These are phyloP conservation scores for Allium sativum DNA, from an alignment of 106 monocot genomes.

Conservation along the genomic window DNA sequence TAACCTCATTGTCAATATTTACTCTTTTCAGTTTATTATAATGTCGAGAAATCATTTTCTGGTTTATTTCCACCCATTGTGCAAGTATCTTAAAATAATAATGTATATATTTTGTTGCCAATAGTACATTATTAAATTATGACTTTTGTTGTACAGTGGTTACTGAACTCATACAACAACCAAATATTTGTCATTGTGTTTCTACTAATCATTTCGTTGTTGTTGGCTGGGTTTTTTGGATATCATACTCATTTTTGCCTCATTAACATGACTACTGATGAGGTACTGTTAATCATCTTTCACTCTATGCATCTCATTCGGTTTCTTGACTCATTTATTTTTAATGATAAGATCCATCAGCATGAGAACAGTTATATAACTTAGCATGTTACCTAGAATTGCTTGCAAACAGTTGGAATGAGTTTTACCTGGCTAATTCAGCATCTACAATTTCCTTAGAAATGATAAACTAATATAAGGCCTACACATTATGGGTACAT, in stretches of 20 bases:
- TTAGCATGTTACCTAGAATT: too few relatives aligned
- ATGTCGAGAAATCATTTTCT: constrained; percentile 68
- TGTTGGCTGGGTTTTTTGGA: constrained; percentile 79
- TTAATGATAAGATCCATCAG: too few relatives aligned
- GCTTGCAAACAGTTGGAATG: too few relatives aligned
- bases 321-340: too few relatives aligned
- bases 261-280: constrained; percentile 91
- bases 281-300: constrained; percentile 30
- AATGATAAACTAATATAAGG: too few relatives aligned
- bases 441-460: too few relatives aligned
- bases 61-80: constrained; percentile 69
- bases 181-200: constrained; percentile 79
- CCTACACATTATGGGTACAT: too few relatives aligned
- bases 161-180: constrained; percentile 67
- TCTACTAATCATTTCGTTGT: constrained; percentile 46
- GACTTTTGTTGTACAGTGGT: constrained; percentile 50
- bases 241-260: constrained; percentile 87
- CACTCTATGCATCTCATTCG: too few relatives aligned
- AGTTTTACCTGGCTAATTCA: too few relatives aligned
- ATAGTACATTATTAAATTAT: too few relatives aligned
- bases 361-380: too few relatives aligned
- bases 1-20: not conserved
- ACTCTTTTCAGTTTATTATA: constrained; percentile 69
- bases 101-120: too few relatives aligned
- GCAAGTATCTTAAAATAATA: constrained; percentile 39